Percentiles rank a stretch among this genome's conserved stretches.
These are phyloP conservation scores for Ophiostoma perfectum DNA, from an alignment of 2,329 filamentous ascomycete species.

Conservation along the genomic window DNA sequence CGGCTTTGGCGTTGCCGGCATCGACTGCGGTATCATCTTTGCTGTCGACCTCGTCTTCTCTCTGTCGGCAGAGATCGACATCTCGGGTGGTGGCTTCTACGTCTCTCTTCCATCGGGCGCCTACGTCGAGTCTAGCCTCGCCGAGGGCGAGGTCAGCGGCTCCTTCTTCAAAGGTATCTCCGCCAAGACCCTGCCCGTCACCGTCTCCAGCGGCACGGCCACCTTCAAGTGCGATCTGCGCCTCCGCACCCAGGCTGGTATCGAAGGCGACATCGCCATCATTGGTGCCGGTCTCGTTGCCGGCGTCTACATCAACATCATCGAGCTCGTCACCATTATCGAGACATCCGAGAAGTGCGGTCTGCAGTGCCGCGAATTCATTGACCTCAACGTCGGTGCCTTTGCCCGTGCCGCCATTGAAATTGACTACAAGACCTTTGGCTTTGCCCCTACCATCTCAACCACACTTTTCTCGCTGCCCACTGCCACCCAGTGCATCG, in stretches of 20 bases:
- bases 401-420: conserved; percentile 35
- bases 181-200: conserved; percentile 44
- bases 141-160: conserved; percentile 42
- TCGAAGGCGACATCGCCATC: conserved; percentile 33
- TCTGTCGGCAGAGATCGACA: conserved; percentile 44
- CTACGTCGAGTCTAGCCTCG: conserved; percentile 38
- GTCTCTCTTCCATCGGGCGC: conserved; percentile 45
- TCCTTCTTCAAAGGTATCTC: conserved; percentile 42
- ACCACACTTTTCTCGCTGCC: conserved; percentile 37
- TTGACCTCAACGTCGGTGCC: conserved; percentile 39
- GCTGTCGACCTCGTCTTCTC: conserved; percentile 49
- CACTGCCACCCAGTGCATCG: conserved; percentile 36
- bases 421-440: conserved; percentile 36
- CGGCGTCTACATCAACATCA: conserved; percentile 47
- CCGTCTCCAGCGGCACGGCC: conserved; percentile 42
- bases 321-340: conserved; percentile 47
- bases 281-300: conserved; percentile 41
- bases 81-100: conserved; percentile 47
- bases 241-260: conserved; percentile 44
- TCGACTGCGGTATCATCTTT: conserved; percentile 44
- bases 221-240: conserved; percentile 47
- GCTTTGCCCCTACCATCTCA: conserved; percentile 39
- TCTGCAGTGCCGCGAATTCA: conserved; percentile 35
- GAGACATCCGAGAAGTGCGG: conserved; percentile 36
- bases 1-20: conserved; percentile 39